Percentiles rank a stretch among this genome's conserved stretches.
These are phyloP conservation scores for Francoa sonchifolia DNA, from an alignment of 441 rosid species.

Conservation along the genomic window DNA sequence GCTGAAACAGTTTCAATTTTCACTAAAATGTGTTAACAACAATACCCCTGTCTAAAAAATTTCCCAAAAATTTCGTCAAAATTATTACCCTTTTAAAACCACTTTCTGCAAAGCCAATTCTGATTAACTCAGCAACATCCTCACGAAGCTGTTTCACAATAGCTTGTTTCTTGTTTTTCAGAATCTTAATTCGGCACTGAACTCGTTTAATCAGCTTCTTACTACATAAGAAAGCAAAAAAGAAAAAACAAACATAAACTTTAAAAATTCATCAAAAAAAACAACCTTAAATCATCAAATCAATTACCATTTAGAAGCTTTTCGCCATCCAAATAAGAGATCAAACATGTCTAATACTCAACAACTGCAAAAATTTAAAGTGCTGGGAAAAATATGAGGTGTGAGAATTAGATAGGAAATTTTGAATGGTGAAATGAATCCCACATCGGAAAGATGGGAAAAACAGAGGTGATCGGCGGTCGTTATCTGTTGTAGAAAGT, in stretches of 20 bases:
- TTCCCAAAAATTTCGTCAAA: too few relatives aligned
- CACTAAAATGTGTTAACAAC: background rate
- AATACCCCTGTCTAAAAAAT: background rate
- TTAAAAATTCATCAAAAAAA: background rate
- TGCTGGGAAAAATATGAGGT: too few relatives aligned
- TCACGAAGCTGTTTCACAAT: slow-evolving; percentile 43
- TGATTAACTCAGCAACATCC: slow-evolving; percentile 57
- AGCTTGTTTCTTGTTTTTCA: slow-evolving; percentile 46
- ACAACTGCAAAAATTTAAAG: too few relatives aligned
- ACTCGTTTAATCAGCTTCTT: slow-evolving; percentile 43
- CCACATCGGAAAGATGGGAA: too few relatives aligned
- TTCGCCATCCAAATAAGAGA: slow-evolving; percentile 65
- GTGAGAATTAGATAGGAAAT: too few relatives aligned
- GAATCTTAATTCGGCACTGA: slow-evolving; percentile 43
- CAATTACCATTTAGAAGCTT: slow-evolving; percentile 57
- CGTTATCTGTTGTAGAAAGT: too few relatives aligned
- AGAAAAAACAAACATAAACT: background rate
- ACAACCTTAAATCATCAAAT: background rate
- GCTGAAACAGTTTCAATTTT: too few relatives aligned
- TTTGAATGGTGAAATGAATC: too few relatives aligned
- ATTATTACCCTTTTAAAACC: slow-evolving; percentile 40
- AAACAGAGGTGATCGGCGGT: too few relatives aligned
- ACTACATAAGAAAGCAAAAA: too few relatives aligned
- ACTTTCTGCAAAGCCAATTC: slow-evolving; percentile 31
- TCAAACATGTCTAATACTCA: slow-evolving; percentile 37